Evolutionary conservation across 495 filamentous ascomycete species (phyloP).

Genomic region (Talaromyces proteolyticus): DNA sequence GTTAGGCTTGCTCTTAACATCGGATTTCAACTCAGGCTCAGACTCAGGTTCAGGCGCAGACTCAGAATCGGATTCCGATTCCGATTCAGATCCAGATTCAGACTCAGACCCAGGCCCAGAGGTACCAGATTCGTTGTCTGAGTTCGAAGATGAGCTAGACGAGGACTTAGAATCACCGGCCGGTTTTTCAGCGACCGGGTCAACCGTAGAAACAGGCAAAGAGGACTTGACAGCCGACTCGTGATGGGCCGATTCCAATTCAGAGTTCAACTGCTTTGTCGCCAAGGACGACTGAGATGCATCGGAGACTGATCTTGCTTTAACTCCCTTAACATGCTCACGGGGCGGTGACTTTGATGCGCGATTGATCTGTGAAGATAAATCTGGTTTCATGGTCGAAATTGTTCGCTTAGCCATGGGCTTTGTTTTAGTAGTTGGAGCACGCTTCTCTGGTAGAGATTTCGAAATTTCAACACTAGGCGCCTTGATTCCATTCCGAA

Average conservation of each 20-base stretch:
- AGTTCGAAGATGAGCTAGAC: background rate
- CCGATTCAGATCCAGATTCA: background rate
- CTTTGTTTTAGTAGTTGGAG: background rate
- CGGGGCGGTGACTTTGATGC: too few relatives aligned
- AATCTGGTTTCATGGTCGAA: background rate
- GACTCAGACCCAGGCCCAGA: background rate
- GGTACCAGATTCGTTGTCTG: background rate
- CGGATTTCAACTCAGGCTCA: too few relatives aligned
- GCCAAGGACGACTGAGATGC: background rate
- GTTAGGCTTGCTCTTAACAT: too few relatives aligned
- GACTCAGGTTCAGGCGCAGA: background rate
- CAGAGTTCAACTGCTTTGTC: background rate
- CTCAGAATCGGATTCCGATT: background rate
- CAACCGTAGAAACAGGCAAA: background rate
- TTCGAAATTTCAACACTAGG: background rate
- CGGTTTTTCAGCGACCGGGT: background rate
- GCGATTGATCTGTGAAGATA: too few relatives aligned
- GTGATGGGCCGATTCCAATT: background rate
- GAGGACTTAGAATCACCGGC: background rate
- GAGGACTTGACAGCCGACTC: background rate
- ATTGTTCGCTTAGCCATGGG: background rate
- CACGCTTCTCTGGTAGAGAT: background rate
- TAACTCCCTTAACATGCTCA: background rate
- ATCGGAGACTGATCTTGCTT: background rate
- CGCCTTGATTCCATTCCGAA: background rate